Evolutionary conservation across 75 land plant genomes (phyloP).

Genomic region (Cupressus sempervirens): DNA sequence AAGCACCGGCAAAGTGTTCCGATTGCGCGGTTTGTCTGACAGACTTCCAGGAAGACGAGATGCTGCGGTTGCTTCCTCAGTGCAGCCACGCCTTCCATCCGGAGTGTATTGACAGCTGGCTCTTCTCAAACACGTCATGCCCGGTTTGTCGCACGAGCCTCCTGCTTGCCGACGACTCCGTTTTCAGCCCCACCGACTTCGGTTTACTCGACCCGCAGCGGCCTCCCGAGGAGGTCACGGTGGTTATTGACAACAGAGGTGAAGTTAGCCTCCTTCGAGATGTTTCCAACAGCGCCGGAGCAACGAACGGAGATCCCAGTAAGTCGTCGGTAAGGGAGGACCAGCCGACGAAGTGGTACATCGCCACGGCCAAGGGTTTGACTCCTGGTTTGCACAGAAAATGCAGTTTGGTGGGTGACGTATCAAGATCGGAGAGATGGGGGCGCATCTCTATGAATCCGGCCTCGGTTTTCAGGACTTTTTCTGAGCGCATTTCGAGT

Average conservation of each 20-base stretch:
- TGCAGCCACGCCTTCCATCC: constrained; percentile 53
- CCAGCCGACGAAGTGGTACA: no score
- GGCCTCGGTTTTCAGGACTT: no score
- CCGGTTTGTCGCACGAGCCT: constrained; percentile 26
- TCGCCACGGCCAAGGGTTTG: neutral
- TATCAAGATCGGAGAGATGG: no score
- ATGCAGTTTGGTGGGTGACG: neutral
- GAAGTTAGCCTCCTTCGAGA: no score
- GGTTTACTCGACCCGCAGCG: neutral
- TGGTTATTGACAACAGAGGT: neutral
- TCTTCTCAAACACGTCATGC: constrained; percentile 25
- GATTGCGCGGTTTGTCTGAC: no score
- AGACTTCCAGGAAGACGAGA: no score
- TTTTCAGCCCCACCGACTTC: neutral
- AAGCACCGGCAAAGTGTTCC: no score
- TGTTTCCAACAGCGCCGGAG: no score
- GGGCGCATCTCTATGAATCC: no score
- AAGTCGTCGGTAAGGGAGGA: neutral
- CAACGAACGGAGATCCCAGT: neutral
- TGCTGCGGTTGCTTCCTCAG: no score
- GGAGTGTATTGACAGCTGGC: constrained; percentile 48
- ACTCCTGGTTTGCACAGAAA: neutral
- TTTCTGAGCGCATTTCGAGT: no score
- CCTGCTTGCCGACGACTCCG: no score
- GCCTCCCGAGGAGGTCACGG: neutral